Conservation (phyloP, 257 asterid species). For the Solanum chiquidenum region DNA sequence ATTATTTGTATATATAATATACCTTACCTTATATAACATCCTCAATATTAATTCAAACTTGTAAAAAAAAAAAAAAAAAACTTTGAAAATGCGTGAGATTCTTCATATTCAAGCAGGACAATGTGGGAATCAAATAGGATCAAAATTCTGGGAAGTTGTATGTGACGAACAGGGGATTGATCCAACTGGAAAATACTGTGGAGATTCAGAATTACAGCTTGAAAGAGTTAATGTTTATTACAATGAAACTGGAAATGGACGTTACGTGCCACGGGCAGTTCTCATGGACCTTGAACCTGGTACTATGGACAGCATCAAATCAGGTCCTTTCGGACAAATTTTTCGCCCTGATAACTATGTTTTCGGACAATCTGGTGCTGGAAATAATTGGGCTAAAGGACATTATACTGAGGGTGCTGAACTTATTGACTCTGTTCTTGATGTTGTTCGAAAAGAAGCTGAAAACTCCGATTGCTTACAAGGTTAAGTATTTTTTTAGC, state of each 20-base stretch:
- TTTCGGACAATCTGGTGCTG: constrained; percentile 21
- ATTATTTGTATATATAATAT: neutral
- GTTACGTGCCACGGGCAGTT: constrained; percentile 16
- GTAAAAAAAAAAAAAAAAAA: no score
- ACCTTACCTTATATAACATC: neutral
- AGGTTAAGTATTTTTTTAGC: neutral
- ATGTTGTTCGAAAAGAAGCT: constrained; percentile 20
- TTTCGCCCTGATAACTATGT: constrained; percentile 18
- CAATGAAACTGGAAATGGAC: constrained; percentile 16
- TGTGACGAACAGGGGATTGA: constrained; percentile 23
- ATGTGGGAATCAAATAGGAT: constrained; percentile 24
- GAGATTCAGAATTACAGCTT: constrained; percentile 5
- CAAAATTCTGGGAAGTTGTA: constrained; percentile 22
- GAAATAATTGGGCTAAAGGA: constrained; percentile 24
- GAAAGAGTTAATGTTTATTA: constrained; percentile 21
- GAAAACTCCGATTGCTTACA: constrained; percentile 20
- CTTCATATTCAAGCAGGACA: constrained; percentile 25
- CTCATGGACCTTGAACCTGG: constrained; percentile 24
- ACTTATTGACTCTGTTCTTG: constrained; percentile 20
- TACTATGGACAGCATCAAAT: constrained; percentile 16
- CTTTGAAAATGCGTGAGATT: constrained; percentile 18
- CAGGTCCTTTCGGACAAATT: constrained; percentile 14
- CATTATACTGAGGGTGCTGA: constrained; percentile 23
- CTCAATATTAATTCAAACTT: neutral
- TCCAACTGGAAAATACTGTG: constrained; percentile 13